phyloP scores from a whole-genome alignment of 2,329 filamentous ascomycete species.

The Colletotrichum truncatum region DNA sequence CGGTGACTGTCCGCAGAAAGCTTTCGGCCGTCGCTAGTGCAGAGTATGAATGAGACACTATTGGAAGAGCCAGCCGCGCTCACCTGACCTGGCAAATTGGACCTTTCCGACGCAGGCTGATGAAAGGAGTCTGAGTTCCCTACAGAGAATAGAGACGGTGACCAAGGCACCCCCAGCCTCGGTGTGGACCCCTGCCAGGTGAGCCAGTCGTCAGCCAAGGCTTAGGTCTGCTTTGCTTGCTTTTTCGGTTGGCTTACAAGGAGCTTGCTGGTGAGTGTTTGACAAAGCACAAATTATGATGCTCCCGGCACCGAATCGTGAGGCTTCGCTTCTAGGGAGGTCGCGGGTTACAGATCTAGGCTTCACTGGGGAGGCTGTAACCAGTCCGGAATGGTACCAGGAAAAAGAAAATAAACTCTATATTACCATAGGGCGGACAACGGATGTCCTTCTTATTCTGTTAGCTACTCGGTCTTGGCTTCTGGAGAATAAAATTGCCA shows the following conservation, averaged over 20 bases:
- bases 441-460: neutral
- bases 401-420: neutral
- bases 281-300: conserved; percentile 11
- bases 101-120: conserved; percentile 1
- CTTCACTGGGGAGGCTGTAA: neutral
- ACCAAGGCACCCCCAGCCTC: conserved; percentile 17
- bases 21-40: neutral
- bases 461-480: neutral
- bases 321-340: neutral
- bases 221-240: conserved; percentile 10
- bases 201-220: neutral
- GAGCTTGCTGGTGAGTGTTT: neutral
- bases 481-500: conserved; percentile 24
- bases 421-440: neutral
- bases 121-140: neutral
- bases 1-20: neutral
- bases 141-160: neutral
- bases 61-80: conserved; percentile 19
- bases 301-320: neutral
- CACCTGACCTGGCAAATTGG: conserved; percentile 16
- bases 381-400: neutral
- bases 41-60: conserved; percentile 11
- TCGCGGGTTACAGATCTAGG: neutral
- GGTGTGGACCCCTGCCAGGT: conserved; percentile 18
- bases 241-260: conserved; percentile 10